Base-by-base conservation (phyloP, 1,284 basidiomycete genomes). In the Fomitopsis betulina region DNA sequence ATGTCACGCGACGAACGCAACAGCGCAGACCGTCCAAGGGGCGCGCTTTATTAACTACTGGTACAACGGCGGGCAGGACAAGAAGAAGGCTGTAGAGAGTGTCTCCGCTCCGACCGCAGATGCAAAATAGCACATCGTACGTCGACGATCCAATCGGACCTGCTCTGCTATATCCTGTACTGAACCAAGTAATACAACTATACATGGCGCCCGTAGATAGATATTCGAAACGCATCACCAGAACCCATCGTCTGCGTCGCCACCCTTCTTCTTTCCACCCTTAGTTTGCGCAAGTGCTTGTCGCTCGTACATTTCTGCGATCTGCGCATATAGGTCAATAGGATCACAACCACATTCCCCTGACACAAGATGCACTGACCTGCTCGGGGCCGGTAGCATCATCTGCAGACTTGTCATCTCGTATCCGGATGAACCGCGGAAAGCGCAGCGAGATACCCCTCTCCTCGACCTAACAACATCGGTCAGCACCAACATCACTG, bases 391-490 rank as follows among this genome's bases (percentile, higher is more conserved):
- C 85, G 15, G 97, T 99, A 23, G 94, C 93, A 72, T 97, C 92
- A 60, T 98, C 94, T 9, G 88, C 86, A 19, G 78, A 78, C 75
- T 99, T 99, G 75, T 99, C 97, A 63, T 98, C 96, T 60, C 97
- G 84, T 43, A 96, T 79, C 55, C 88, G 84, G 63, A 98, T 84
- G 74, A 98, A 99, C 30, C 96, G 86, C 37, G 97, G 96, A 75
- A 99, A 99, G 10, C 97, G 88, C 53, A 99, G 76, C 25, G 95
- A 98, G 66, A 99, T 93, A 0, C 96, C 95, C 65, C 94, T 79
- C 51, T 91, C 85, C 56, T 94, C 93, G 35, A 89, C 85, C 93
- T 94, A 64, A 19, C 25, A 35, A 39, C 9, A 23, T n/a, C 37
- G 43, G 38, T 43, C 23, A 55, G 49, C 30, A 38, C 38, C 38